Conservation (phyloP, 257 asterid genomes). For the Ligustrum vulgare region DNA sequence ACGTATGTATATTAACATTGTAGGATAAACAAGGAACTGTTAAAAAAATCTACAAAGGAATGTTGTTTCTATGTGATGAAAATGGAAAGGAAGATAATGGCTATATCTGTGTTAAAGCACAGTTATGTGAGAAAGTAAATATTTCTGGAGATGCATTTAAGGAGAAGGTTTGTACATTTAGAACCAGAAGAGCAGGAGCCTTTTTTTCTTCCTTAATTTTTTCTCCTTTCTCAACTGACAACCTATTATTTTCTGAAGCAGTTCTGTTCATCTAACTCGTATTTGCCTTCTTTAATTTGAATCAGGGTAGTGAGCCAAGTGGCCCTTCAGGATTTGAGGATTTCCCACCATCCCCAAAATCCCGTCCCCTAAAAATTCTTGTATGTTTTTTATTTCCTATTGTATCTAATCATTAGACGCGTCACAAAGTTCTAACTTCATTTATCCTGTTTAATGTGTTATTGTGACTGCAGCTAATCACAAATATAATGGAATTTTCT, state of each 20-base stretch:
- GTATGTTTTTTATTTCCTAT: conserved; percentile 48
- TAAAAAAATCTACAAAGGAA: conserved; percentile 77
- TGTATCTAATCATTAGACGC: conserved; percentile 13
- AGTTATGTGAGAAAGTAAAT: conserved; percentile 71
- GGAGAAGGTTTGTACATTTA: conserved; percentile 58
- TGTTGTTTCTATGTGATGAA: conserved; percentile 69
- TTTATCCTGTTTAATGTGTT: conserved; percentile 18
- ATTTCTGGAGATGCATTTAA: conserved; percentile 41
- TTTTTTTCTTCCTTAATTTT: too few relatives aligned
- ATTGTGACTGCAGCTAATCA: conserved; percentile 53
- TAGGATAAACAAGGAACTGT: conserved; percentile 86
- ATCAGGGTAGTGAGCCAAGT: conserved; percentile 62
- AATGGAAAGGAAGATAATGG: conserved; percentile 64
- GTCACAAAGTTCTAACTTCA: conserved; percentile 18
- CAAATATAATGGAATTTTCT: conserved; percentile 68
- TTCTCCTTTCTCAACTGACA: conserved; percentile 5
- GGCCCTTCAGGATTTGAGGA: conserved; percentile 63
- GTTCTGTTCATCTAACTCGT: conserved; percentile 6
- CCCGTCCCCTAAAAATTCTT: conserved; percentile 69
- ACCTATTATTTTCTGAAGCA: not conserved
- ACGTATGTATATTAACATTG: conserved; percentile 19
- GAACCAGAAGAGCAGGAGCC: not conserved
- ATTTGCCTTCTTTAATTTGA: conserved; percentile 18
- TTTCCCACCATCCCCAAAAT: conserved; percentile 66
- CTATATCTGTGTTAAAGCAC: conserved; percentile 65